These are phyloP conservation scores for Arthroderma uncinatum DNA, from an alignment of 2,329 filamentous ascomycete species.

Conservation along the genomic window DNA sequence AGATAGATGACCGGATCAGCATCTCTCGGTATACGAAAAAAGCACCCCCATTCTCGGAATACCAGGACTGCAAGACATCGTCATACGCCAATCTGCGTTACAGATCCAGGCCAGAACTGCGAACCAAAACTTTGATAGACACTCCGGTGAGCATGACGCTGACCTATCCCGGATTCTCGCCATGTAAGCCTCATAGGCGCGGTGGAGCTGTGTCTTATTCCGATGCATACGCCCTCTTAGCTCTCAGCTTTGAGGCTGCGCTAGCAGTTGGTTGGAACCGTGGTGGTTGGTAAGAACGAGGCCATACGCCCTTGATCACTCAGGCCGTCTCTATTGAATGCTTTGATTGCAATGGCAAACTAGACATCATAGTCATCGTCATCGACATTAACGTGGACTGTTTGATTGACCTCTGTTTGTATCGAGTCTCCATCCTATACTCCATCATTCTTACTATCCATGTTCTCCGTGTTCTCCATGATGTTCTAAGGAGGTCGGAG, in stretches of 20 bases:
- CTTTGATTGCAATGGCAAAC: too few species aligned
- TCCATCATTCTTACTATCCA: too few species aligned
- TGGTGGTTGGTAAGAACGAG: not conserved
- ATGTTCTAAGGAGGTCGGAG: not conserved
- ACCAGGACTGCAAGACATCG: not conserved
- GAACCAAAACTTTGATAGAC: not conserved
- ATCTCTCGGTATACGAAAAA: not conserved
- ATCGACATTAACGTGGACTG: too few species aligned
- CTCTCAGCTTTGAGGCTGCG: not conserved
- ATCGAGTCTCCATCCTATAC: too few species aligned
- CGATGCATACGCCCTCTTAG: not conserved
- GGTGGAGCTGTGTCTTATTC: not conserved
- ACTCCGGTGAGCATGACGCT: not conserved
- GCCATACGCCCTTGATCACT: too few species aligned
- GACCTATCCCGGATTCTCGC: not conserved
- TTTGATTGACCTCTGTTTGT: too few species aligned
- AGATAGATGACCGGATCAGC: slow-evolving; percentile 1
- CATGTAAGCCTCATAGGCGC: not conserved
- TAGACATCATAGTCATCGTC: too few species aligned
- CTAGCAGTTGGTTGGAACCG: not conserved
- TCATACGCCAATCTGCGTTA: not conserved
- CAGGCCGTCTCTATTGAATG: too few species aligned
- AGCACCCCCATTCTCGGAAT: not conserved
- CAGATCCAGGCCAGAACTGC: not conserved
- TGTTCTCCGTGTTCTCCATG: too few species aligned